These are phyloP conservation scores for Euphrasia arctica DNA, from an alignment of 305 asterid genomes.

Conservation along the genomic window DNA sequence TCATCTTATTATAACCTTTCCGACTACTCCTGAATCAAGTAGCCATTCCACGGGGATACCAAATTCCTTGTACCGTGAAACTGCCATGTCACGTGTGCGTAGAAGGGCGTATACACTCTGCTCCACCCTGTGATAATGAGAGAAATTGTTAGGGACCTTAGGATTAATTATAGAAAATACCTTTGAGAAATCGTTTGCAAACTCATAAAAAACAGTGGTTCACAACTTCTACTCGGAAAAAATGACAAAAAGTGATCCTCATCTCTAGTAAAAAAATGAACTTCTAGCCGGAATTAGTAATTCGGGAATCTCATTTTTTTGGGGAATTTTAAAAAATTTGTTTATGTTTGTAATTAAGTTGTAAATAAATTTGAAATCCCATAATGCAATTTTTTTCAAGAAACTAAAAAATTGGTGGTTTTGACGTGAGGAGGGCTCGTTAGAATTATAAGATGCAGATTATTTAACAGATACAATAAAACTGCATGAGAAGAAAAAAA, in stretches of 20 bases:
- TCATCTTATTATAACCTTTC: constrained; percentile 50
- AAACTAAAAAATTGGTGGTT: neutral
- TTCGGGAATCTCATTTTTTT: neutral
- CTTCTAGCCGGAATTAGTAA: too few relatives aligned
- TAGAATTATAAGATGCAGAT: neutral
- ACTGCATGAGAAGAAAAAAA: constrained; percentile 15
- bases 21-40: constrained; percentile 87
- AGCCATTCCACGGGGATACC: constrained; percentile 95
- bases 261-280: neutral
- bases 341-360: too few relatives aligned
- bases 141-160: neutral
- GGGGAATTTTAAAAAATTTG: too few relatives aligned
- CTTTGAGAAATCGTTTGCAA: neutral
- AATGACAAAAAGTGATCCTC: neutral
- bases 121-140: constrained; percentile 60
- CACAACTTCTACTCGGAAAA: neutral
- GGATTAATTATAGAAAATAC: too few relatives aligned
- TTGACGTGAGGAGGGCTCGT: neutral
- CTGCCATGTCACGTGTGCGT: constrained; percentile 93
- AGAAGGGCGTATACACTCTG: constrained; percentile 77
- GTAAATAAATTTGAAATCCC: too few relatives aligned
- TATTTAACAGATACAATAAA: constrained; percentile 14
- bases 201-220: neutral
- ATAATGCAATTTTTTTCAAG: neutral
- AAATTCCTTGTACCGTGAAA: constrained; percentile 83